phyloP scores from a whole-genome alignment of 2,329 filamentous ascomycete genomes.

The Albophoma yamanashiensis region DNA sequence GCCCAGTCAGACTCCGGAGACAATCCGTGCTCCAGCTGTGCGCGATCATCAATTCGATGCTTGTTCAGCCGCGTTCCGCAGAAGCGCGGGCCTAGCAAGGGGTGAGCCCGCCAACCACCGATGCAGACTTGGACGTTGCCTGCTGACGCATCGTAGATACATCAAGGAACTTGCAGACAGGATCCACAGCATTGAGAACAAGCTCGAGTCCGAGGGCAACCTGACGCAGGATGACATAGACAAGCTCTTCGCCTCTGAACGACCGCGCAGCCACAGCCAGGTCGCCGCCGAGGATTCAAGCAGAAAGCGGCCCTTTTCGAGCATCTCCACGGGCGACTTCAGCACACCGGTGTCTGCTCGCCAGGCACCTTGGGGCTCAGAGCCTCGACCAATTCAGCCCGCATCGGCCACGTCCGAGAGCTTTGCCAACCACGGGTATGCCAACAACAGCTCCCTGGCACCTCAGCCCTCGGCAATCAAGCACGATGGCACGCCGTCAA shows the following conservation, averaged over 20 bases:
- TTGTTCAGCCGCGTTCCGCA: conserved; percentile 81
- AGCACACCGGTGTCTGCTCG: conserved; percentile 29
- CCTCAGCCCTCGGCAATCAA: conserved; percentile 32
- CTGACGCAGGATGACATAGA: conserved; percentile 36
- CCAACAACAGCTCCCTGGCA: conserved; percentile 30
- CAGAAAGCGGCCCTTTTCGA: conserved; percentile 38
- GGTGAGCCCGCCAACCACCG: conserved; percentile 33
- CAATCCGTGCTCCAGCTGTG: conserved; percentile 71
- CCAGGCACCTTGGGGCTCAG: conserved; percentile 35
- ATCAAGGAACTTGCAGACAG: conserved; percentile 87
- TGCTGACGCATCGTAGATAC: conserved; percentile 42
- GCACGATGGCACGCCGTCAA: conserved; percentile 23
- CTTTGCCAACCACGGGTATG: conserved; percentile 19
- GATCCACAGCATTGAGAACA: conserved; percentile 71
- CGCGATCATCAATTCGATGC: conserved; percentile 64
- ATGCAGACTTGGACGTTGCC: background rate
- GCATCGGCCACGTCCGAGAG: conserved; percentile 24
- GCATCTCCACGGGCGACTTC: conserved; percentile 31
- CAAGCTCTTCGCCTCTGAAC: conserved; percentile 23
- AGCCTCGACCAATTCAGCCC: conserved; percentile 32
- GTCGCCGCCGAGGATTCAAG: conserved; percentile 15
- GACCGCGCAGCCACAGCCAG: conserved; percentile 18
- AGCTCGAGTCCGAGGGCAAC: conserved; percentile 46
- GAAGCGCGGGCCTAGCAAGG: conserved; percentile 84
- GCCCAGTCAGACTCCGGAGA: conserved; percentile 63